phyloP scores from a whole-genome alignment of 352 stramenopile genomes.

The Phytophthora cryptogea region DNA sequence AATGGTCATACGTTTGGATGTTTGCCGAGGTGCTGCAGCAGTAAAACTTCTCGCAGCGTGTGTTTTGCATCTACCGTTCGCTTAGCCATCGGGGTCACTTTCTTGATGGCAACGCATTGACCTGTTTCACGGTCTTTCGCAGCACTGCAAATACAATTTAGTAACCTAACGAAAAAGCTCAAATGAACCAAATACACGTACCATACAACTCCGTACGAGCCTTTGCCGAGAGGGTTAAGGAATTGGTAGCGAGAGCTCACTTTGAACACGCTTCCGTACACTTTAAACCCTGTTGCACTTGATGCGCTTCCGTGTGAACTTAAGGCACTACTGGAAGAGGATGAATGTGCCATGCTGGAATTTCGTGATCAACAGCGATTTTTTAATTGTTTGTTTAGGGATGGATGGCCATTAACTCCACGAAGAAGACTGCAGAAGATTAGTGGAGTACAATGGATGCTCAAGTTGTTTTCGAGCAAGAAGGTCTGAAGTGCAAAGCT shows the following conservation, averaged over 20 bases:
- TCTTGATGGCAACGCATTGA: conserved; percentile 91
- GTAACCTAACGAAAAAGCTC: background rate
- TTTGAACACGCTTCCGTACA: conserved; percentile 85
- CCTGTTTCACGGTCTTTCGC: conserved; percentile 78
- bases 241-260: conserved; percentile 85
- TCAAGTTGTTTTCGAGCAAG: background rate
- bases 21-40: conserved; percentile 87
- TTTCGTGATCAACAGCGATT: conserved; percentile 5
- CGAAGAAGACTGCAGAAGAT: conserved; percentile 1
- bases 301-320: conserved; percentile 9
- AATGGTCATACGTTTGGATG: conserved; percentile 74
- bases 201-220: conserved; percentile 92
- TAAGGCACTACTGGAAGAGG: conserved; percentile 15
- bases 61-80: conserved; percentile 84
- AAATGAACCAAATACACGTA: conserved; percentile 24
- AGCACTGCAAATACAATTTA: conserved; percentile 40
- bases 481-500: background rate
- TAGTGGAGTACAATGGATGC: conserved; percentile 23
- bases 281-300: conserved; percentile 56
- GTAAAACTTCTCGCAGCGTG: conserved; percentile 86
- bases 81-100: conserved; percentile 88
- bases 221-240: conserved; percentile 89
- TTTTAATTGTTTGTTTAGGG: background rate
- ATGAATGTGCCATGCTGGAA: conserved; percentile 19
- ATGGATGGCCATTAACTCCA: conserved; percentile 1